Base-by-base conservation (phyloP, 164 flowering plant genomes). In the Brasenia schreberi region DNA sequence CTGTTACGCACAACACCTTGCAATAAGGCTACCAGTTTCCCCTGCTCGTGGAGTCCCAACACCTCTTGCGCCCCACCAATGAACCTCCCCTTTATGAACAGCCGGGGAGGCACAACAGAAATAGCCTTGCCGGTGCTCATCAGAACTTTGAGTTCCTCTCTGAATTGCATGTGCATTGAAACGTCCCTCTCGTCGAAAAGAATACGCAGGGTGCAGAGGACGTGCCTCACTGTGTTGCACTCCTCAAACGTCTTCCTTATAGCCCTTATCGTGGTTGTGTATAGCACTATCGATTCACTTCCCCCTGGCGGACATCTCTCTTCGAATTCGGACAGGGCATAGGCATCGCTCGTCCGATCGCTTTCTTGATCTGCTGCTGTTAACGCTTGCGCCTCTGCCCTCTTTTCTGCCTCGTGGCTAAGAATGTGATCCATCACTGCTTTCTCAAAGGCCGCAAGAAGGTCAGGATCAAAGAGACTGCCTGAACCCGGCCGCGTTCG, bases 61-160 rank as follows among this genome's bases (percentile, higher is more conserved):
- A 90, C 91, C 65, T 80, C 85, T 16, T 88, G 93, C 1, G 96
- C 92, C 19, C 94, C 95, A 12, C 96, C 96, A 17, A 87, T 79
- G 72, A 79, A 84, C 71, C 92, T 81, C 7, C 96, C 98, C 71
- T 77, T 85, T 44, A 87, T 78, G 76, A 90, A 92, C 66, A 92
- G 81, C 83, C 81, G 80, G 1, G 94, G 96, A 56, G 96, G 96
- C 27, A 84, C 79, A 11, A 78, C 80, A 17, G 27, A 11, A n/a
- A 17, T n/a, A 7, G 19, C n/a, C 7, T 56, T n/a, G 12, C 59
- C 59, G n/a, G 27, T 2, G 72, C 80, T 84, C 74, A 85, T 64
- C 16, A 82, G 63, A 65, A 68, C 71, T 91, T 88, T 83, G 59
- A 92, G 60, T 68, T 93, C 92, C 19, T 88, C 92, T 72, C 86